Percentiles rank a stretch among this genome's conserved stretches.
phyloP scores from a whole-genome alignment of 176 grass and related monocot genomes.

The Puya raimondii region DNA sequence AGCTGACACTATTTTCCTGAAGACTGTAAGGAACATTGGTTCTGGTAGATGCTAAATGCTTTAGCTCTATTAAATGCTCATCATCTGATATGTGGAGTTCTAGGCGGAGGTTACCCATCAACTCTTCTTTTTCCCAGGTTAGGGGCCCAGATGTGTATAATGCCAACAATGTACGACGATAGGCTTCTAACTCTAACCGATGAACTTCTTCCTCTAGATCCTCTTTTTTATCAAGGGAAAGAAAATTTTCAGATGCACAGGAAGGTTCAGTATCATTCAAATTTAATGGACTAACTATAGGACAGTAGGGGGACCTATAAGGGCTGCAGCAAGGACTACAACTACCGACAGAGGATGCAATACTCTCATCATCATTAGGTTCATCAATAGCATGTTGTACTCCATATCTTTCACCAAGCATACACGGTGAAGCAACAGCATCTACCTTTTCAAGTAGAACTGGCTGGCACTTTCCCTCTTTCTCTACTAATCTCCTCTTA shows the following conservation, averaged over 20 bases:
- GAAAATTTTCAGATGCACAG: conserved; percentile 18
- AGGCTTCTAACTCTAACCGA: conserved; percentile 46
- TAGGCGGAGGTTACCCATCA: conserved; percentile 51
- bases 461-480: conserved; percentile 5
- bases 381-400: conserved; percentile 1
- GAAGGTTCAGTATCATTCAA: conserved; percentile 20
- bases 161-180: conserved; percentile 34
- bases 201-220: conserved; percentile 21
- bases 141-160: conserved; percentile 48
- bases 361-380: conserved; percentile 19
- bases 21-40: background rate
- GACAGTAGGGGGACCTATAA: conserved; percentile 14
- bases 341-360: conserved; percentile 33
- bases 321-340: conserved; percentile 29
- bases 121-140: conserved; percentile 52
- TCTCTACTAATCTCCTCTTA: conserved; percentile 11
- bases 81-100: conserved; percentile 54
- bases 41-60: conserved; percentile 23
- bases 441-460: conserved; percentile 14
- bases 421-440: background rate
- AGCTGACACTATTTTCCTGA: background rate
- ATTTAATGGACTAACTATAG: conserved; percentile 7
- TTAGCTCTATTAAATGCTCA: conserved; percentile 52
- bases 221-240: conserved; percentile 13
- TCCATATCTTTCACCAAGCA: conserved; percentile 10